Conservation (phyloP, 805 yeast species). For the Metschnikowia bowlesiae region DNA sequence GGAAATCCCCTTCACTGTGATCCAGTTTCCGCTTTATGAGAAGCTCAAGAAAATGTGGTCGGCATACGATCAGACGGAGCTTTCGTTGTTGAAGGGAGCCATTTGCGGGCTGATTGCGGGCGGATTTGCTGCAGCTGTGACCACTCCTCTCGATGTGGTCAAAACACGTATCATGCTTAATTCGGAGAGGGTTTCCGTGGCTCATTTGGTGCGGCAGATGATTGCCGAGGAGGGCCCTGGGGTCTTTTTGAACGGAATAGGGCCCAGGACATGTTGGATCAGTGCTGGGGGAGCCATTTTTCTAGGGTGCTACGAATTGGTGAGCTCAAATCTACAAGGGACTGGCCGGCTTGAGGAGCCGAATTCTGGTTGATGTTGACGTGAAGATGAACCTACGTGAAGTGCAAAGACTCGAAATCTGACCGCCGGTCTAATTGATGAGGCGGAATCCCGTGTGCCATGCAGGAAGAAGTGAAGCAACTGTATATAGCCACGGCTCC, state of each 20-base stretch:
- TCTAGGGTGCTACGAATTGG: constrained; percentile 86
- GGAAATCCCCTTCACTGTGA: constrained; percentile 94
- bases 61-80: constrained; percentile 30
- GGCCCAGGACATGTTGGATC: constrained; percentile 96
- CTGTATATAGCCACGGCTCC: constrained; percentile 12
- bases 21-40: constrained; percentile 94
- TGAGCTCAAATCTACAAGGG: constrained; percentile 29
- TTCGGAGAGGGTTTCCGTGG: constrained; percentile 44
- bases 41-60: constrained; percentile 63
- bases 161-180: constrained; percentile 84
- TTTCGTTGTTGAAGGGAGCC: constrained; percentile 74
- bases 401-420: too few species aligned
- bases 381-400: too few species aligned
- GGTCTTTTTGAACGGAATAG: constrained; percentile 79
- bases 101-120: constrained; percentile 80
- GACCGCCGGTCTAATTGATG: too few species aligned
- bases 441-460: neutral
- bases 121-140: constrained; percentile 73
- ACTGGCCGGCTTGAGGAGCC: neutral
- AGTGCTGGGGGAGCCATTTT: constrained; percentile 98
- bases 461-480: neutral
- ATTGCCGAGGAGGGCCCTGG: constrained; percentile 66
- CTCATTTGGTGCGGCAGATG: constrained; percentile 47
- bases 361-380: too few species aligned
- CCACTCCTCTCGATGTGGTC: constrained; percentile 76